Percentiles rank a stretch among this genome's conserved stretches.
Evolutionary conservation across 208 protist genomes (phyloP).

Genomic region (Trichomonas tenax): DNA sequence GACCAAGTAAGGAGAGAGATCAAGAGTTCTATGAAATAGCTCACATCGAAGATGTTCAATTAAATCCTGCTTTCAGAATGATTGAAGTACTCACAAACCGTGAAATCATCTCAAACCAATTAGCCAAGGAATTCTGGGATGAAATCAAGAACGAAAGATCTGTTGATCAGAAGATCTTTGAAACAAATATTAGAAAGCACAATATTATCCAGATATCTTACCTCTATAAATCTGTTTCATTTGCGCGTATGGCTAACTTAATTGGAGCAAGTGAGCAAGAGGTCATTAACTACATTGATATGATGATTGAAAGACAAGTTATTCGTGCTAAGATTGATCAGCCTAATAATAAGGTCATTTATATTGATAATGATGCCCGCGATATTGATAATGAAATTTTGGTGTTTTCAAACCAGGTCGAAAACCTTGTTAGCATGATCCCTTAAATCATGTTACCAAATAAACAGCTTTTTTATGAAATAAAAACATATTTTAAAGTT

Average conservation of each 20-base stretch:
- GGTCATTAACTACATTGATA: background rate
- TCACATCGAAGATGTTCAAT: background rate
- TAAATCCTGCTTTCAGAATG: background rate
- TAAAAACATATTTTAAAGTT: no score
- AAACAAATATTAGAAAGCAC: background rate
- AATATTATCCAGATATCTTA: background rate
- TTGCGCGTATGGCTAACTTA: background rate
- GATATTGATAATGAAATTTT: background rate
- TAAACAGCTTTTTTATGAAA: no score
- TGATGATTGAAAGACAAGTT: background rate
- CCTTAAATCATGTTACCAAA: no score
- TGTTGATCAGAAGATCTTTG: background rate
- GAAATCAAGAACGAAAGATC: background rate
- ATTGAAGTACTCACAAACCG: background rate
- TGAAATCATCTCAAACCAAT: background rate
- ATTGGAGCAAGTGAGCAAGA: background rate
- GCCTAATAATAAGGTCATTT: background rate
- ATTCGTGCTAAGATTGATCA: background rate
- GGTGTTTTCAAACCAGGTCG: background rate
- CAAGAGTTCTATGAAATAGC: background rate
- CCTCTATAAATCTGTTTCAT: background rate
- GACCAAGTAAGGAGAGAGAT: background rate
- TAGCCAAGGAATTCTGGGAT: background rate
- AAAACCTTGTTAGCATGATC: no score
- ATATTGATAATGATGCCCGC: background rate